These are phyloP conservation scores for Monoraphidium neglectum DNA, from an alignment of 139 green algal species.

Conservation along the genomic window DNA sequence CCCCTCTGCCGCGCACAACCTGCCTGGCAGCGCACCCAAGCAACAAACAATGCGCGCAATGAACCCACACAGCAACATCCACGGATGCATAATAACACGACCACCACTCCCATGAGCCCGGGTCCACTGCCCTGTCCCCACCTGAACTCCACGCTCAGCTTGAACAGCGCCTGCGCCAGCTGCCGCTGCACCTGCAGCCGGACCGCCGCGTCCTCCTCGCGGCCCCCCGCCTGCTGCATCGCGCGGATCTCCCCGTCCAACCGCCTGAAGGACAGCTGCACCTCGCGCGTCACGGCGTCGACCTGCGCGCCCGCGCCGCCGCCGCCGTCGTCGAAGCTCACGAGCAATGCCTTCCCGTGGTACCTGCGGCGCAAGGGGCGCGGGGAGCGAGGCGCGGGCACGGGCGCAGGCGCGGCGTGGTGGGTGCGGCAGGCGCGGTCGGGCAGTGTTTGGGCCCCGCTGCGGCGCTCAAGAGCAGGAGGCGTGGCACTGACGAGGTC, in stretches of 20 bases:
- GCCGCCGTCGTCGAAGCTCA: constrained; percentile 52
- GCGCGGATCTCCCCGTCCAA: constrained; percentile 52
- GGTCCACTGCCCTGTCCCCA: too few relatives aligned
- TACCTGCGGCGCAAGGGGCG: constrained; percentile 32
- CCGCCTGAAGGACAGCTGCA: constrained; percentile 45
- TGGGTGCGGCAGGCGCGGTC: too few relatives aligned
- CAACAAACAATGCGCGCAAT: too few relatives aligned
- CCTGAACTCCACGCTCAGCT: constrained; percentile 84
- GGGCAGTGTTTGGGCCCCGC: too few relatives aligned
- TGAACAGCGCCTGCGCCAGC: constrained; percentile 84
- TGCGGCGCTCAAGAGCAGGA: too few relatives aligned
- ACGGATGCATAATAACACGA: too few relatives aligned
- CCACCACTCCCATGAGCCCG: constrained; percentile 20
- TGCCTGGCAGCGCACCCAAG: too few relatives aligned
- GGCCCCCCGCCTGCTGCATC: constrained; percentile 21
- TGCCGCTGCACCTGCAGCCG: constrained; percentile 77
- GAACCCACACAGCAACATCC: too few relatives aligned
- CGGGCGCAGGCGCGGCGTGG: too few relatives aligned
- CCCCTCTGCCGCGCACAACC: too few relatives aligned
- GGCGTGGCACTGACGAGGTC: too few relatives aligned
- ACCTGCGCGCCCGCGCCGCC: constrained; percentile 36
- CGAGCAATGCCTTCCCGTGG: constrained; percentile 56
- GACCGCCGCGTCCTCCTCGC: constrained; percentile 15
- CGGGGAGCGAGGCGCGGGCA: too few relatives aligned
- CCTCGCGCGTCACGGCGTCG: constrained; percentile 55